Evolutionary conservation across 768 basidiomycete genomes (phyloP).

Genomic region (Psilocybe azurescens): DNA sequence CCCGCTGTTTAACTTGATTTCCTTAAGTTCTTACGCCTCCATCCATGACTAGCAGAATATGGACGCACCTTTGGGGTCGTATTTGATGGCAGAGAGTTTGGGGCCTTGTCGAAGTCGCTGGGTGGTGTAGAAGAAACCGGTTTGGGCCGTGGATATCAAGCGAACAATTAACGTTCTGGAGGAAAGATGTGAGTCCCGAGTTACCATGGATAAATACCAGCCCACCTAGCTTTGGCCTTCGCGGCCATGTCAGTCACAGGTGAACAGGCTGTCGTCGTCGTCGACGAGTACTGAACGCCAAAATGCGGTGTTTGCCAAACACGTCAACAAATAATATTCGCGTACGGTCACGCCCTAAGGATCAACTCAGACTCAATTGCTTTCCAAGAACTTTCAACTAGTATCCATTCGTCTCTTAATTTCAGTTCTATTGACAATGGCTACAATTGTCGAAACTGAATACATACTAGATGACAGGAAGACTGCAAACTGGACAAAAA

Average conservation of each 20-base stretch:
- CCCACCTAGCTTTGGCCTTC: conserved; percentile 66
- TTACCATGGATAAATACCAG: not conserved
- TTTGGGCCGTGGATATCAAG: conserved; percentile 89
- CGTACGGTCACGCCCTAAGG: not conserved
- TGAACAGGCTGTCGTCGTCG: not conserved
- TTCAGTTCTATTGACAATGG: conserved; percentile 3
- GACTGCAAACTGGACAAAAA: conserved; percentile 51
- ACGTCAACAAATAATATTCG: not conserved
- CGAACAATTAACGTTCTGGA: conserved; percentile 83
- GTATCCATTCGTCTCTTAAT: too few species aligned
- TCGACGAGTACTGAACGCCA: not conserved
- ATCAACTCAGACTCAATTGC: too few species aligned
- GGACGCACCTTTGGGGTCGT: conserved; percentile 79
- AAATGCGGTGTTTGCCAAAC: conserved; percentile 15
- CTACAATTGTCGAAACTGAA: not conserved
- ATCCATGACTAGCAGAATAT: not conserved
- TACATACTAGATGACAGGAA: conserved; percentile 17
- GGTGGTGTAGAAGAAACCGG: conserved; percentile 91
- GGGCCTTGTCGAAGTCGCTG: conserved; percentile 75
- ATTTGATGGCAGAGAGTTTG: conserved; percentile 90
- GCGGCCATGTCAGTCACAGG: conserved; percentile 52
- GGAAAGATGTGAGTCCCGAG: not conserved
- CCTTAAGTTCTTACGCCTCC: not conserved
- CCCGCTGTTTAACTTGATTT: conserved; percentile 64
- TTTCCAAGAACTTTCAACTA: too few species aligned